These are phyloP conservation scores for Penicillium manginii DNA, from an alignment of 495 filamentous ascomycete species.

Conservation along the genomic window DNA sequence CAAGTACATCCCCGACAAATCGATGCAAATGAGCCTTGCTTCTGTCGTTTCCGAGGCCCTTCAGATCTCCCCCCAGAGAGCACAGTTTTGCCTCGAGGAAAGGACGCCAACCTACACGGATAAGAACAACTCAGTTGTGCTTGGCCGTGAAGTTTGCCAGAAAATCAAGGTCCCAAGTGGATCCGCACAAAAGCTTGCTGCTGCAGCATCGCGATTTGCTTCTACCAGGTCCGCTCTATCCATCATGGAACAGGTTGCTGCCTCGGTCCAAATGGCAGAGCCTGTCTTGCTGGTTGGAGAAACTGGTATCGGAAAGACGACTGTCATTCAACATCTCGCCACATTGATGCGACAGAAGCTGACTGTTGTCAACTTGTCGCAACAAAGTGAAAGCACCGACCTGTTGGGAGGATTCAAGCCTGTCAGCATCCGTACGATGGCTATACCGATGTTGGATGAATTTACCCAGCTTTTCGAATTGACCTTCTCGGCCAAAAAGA, in stretches of 20 bases:
- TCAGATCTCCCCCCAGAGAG: constrained; percentile 78
- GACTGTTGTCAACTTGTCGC: constrained; percentile 89
- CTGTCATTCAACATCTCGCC: constrained; percentile 90
- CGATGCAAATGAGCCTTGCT: constrained; percentile 63
- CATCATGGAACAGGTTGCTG: constrained; percentile 80
- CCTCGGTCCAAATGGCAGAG: constrained; percentile 79
- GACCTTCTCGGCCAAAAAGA: constrained; percentile 84
- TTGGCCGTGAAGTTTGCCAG: constrained; percentile 66
- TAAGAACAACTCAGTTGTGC: constrained; percentile 56
- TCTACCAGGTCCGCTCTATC: constrained; percentile 47
- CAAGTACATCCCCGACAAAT: constrained; percentile 70
- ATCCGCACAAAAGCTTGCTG: constrained; percentile 36
- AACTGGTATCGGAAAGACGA: constrained; percentile 97
- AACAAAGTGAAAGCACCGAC: constrained; percentile 95
- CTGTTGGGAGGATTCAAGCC: constrained; percentile 95
- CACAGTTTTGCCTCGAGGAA: constrained; percentile 67
- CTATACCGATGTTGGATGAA: constrained; percentile 87
- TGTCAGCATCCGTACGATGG: constrained; percentile 83
- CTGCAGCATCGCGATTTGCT: constrained; percentile 47
- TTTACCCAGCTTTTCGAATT: constrained; percentile 87
- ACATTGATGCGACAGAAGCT: constrained; percentile 79
- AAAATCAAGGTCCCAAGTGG: constrained; percentile 47
- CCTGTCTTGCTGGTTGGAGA: constrained; percentile 94
- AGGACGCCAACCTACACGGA: constrained; percentile 68
- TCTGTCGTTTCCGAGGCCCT: constrained; percentile 78